phyloP scores from a whole-genome alignment of 78 protist species.

The Polysphondylium violaceum region DNA sequence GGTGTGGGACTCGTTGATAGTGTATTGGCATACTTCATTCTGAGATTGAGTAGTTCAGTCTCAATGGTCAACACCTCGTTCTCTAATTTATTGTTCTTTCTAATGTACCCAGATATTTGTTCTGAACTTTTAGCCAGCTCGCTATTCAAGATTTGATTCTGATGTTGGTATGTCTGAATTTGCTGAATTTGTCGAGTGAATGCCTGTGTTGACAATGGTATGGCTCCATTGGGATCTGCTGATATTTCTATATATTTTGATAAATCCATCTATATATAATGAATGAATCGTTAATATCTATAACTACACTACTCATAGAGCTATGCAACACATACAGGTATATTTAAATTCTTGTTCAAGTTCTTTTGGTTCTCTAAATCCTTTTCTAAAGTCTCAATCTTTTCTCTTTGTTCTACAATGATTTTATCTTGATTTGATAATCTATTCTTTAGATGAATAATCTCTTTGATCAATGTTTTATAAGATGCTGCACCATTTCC shows the following conservation, averaged over 20 bases:
- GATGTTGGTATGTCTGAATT: constrained; percentile 45
- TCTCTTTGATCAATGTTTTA: constrained; percentile 72
- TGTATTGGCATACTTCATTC: constrained; percentile 75
- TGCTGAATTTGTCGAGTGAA: constrained; percentile 76
- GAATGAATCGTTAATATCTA: too few relatives aligned
- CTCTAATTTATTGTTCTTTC: constrained; percentile 27
- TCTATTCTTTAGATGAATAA: constrained; percentile 54
- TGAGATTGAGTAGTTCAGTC: constrained; percentile 41
- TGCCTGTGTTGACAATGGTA: constrained; percentile 73
- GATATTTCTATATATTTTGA: constrained; percentile 29
- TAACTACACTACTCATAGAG: too few relatives aligned
- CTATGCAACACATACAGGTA: constrained; percentile 21
- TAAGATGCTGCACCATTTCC: constrained; percentile 34
- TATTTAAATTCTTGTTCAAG: constrained; percentile 10
- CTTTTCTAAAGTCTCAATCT: constrained; percentile 39
- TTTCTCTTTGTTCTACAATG: constrained; percentile 30
- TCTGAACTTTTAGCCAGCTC: constrained; percentile 23
- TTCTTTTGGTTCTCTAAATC: constrained; percentile 35
- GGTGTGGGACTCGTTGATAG: not conserved
- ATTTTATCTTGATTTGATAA: constrained; percentile 68
- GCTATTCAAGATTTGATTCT: not conserved
- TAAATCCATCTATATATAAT: constrained; percentile 26
- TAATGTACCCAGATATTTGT: constrained; percentile 21
- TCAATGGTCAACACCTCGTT: constrained; percentile 51
- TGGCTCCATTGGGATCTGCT: constrained; percentile 54